Percentiles rank a stretch among this genome's conserved stretches.
These are phyloP conservation scores for Periconia digitata DNA, from an alignment of 2,329 filamentous ascomycete genomes.

Conservation along the genomic window DNA sequence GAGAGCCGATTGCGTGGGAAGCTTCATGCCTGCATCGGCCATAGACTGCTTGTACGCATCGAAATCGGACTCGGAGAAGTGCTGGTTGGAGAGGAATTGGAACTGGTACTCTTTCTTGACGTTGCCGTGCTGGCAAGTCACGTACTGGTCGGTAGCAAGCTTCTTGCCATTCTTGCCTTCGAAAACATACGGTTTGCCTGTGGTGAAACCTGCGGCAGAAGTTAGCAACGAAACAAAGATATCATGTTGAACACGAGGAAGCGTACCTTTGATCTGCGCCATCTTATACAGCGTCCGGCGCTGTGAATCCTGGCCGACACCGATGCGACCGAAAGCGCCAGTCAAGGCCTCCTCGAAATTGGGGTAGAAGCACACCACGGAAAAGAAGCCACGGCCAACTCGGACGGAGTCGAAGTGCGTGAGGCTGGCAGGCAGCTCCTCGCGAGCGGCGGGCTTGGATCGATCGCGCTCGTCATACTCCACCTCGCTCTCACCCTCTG, in stretches of 20 bases:
- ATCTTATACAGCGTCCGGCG: constrained; percentile 82
- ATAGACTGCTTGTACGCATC: constrained; percentile 78
- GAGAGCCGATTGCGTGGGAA: constrained; percentile 73
- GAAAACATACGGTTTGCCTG: constrained; percentile 81
- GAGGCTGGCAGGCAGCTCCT: constrained; percentile 70
- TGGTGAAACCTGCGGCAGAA: constrained; percentile 65
- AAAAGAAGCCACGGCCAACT: constrained; percentile 82
- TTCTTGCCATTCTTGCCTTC: constrained; percentile 71
- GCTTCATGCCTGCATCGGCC: constrained; percentile 64
- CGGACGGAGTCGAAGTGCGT: constrained; percentile 83
- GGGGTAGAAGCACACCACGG: constrained; percentile 89
- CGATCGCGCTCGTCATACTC: constrained; percentile 65
- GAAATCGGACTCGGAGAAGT: constrained; percentile 87
- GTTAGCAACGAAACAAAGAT: constrained; percentile 22
- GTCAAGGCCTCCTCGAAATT: constrained; percentile 80
- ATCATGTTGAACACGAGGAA: neutral
- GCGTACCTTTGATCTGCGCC: constrained; percentile 78
- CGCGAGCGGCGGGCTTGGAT: constrained; percentile 53
- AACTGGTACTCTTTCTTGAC: constrained; percentile 85
- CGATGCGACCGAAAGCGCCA: constrained; percentile 84
- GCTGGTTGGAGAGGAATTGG: constrained; percentile 81
- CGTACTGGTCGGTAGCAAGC: constrained; percentile 85
- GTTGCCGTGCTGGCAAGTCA: constrained; percentile 78
- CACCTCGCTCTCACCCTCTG: constrained; percentile 72
- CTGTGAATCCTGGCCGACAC: constrained; percentile 75